A percentile compares a stretch with the other conserved stretches of the same genome.
These are phyloP conservation scores for Paramyrothecium roridum DNA, from an alignment of 2,329 filamentous ascomycete species.

Conservation along the genomic window DNA sequence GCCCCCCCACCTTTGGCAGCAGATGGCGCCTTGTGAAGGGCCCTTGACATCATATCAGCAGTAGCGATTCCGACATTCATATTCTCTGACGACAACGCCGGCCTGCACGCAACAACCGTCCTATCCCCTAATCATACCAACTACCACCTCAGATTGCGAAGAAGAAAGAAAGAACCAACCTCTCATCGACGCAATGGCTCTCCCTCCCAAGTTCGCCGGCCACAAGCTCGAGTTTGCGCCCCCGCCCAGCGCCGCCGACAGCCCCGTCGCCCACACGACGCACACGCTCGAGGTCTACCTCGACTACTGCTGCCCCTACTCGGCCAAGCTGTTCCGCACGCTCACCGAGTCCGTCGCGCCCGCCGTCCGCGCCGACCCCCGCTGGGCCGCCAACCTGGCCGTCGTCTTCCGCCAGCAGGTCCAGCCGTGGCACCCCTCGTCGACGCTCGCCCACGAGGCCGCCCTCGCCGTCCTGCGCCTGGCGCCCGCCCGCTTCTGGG, in stretches of 20 bases:
- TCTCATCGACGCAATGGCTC: conserved; percentile 55
- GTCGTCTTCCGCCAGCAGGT: conserved; percentile 89
- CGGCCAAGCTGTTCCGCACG: conserved; percentile 70
- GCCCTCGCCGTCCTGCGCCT: conserved; percentile 74
- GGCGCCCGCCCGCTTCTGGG: conserved; percentile 72
- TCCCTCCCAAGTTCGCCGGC: conserved; percentile 74
- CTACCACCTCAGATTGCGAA: too few relatives aligned
- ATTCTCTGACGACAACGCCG: too few relatives aligned
- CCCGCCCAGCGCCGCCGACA: conserved; percentile 25
- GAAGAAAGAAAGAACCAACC: not conserved
- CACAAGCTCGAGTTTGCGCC: conserved; percentile 58
- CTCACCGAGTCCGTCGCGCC: conserved; percentile 66
- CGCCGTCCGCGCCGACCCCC: conserved; percentile 58
- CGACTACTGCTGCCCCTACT: conserved; percentile 84
- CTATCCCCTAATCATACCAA: too few relatives aligned
- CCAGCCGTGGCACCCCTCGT: conserved; percentile 92
- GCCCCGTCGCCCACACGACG: conserved; percentile 38
- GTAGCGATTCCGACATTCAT: too few relatives aligned
- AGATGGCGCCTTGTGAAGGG: too few relatives aligned
- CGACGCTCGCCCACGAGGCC: conserved; percentile 77
- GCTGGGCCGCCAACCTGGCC: conserved; percentile 54
- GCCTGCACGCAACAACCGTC: not conserved
- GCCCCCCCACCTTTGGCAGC: too few relatives aligned
- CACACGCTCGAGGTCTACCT: conserved; percentile 69
- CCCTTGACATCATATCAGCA: too few relatives aligned